A percentile compares a stretch with the other conserved stretches of the same genome.
phyloP scores from a whole-genome alignment of 768 basidiomycete genomes.

The Pleurotus tuoliensis region DNA sequence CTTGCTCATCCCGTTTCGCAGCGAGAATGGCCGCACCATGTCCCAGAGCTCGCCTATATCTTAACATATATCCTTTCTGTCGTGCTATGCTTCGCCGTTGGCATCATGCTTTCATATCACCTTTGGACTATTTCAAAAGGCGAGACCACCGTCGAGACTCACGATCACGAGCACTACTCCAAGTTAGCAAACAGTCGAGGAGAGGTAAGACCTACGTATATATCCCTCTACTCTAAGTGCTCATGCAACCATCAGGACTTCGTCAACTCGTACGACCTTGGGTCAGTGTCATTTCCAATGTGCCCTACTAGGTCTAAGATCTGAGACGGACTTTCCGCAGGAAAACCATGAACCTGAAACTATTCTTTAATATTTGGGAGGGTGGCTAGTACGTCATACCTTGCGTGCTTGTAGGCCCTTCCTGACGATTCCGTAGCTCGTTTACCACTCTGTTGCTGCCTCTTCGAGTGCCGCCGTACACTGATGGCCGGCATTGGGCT shows the following conservation, averaged over 20 bases:
- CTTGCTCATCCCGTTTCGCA: conserved; percentile 8
- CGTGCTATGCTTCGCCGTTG: conserved; percentile 73
- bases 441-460: conserved; percentile 80
- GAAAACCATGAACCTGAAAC: conserved; percentile 60
- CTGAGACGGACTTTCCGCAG: conserved; percentile 20
- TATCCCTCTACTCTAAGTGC: background rate
- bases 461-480: conserved; percentile 71
- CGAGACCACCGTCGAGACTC: conserved; percentile 88
- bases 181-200: conserved; percentile 63
- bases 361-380: conserved; percentile 86
- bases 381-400: conserved; percentile 69
- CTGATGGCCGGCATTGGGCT: conserved; percentile 82
- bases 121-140: conserved; percentile 65
- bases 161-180: conserved; percentile 80
- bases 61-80: conserved; percentile 71
- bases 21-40: conserved; percentile 51
- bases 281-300: conserved; percentile 36
- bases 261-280: conserved; percentile 89
- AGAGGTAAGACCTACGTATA: conserved; percentile 44
- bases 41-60: conserved; percentile 69
- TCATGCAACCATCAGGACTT: conserved; percentile 49
- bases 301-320: background rate
- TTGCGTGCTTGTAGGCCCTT: background rate
- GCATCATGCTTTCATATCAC: conserved; percentile 71
- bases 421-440: conserved; percentile 44